phyloP scores from a whole-genome alignment of 2,329 filamentous ascomycete species.

The Byssothecium circinans region DNA sequence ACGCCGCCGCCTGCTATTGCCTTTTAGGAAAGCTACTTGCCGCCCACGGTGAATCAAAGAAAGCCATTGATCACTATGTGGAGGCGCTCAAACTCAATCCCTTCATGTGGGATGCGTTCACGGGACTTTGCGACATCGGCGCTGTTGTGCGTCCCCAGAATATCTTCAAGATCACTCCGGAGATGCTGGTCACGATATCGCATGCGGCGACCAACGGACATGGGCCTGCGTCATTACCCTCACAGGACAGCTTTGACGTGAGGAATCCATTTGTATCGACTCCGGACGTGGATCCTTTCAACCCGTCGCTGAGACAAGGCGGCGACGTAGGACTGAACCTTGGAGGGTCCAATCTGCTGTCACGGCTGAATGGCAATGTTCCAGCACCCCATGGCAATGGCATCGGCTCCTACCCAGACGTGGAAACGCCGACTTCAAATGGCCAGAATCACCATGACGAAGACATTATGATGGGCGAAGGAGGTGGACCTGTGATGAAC shows the following conservation, averaged over 20 bases:
- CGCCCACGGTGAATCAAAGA: slow-evolving; percentile 76
- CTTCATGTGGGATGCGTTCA: slow-evolving; percentile 98
- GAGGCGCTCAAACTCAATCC: slow-evolving; percentile 87
- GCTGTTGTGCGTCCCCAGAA: slow-evolving; percentile 79
- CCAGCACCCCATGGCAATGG: slow-evolving; percentile 24
- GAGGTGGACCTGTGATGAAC: slow-evolving; percentile 35
- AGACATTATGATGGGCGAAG: slow-evolving; percentile 48
- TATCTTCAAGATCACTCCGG: slow-evolving; percentile 76
- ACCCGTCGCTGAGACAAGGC: slow-evolving; percentile 35
- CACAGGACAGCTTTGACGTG: slow-evolving; percentile 24
- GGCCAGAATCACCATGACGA: slow-evolving; percentile 45
- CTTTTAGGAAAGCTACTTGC: slow-evolving; percentile 86
- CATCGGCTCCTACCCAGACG: slow-evolving; percentile 27
- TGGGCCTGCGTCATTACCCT: slow-evolving; percentile 8
- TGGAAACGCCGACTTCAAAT: slow-evolving; percentile 53
- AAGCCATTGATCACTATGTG: slow-evolving; percentile 83
- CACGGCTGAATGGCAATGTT: slow-evolving; percentile 49
- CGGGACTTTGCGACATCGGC: slow-evolving; percentile 79
- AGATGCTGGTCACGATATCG: slow-evolving; percentile 58
- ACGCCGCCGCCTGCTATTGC: slow-evolving; percentile 80
- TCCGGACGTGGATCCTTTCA: slow-evolving; percentile 50
- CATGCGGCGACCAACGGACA: slow-evolving; percentile 28
- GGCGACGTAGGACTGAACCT: slow-evolving; percentile 40
- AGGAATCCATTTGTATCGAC: slow-evolving; percentile 39
- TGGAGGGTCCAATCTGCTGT: slow-evolving; percentile 43